Base-by-base conservation (phyloP, 768 basidiomycete genomes). In the Hygrocybe punicea region DNA sequence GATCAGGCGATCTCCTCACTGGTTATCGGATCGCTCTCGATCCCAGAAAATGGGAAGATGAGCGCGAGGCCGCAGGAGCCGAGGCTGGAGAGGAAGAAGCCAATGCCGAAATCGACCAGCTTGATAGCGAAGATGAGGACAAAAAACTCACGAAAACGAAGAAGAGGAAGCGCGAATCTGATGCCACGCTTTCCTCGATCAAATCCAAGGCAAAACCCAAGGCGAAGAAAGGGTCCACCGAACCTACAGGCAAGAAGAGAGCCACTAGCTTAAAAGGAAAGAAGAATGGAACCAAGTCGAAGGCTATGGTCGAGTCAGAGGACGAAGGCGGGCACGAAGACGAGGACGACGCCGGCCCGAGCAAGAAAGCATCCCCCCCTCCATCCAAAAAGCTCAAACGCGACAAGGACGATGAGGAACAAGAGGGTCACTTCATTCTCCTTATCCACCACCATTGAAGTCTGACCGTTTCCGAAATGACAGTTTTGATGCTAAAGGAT, bases 21-120 rank as follows among this genome's bases (percentile, higher is more conserved):
- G 93, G 87, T 13, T 95, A 93, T 70, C 80, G 81, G 60, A 84
- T 91, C 65, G 81, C 81, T 0, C 72, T 81, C 39, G 82, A 90
- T 69, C 88, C 88, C 2, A 68, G 65, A 0, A 74, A 76, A 19
- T 90, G 87, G 87, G 76, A 79, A 55, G 69, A 68, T 14, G 62
- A 74, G 48, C 68, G 62, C 16, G 63, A 60, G 4, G 69, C 62
- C 17, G 60, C 57, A 14, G 73, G 67, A 2, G 73, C 69, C 2
- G 76, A 78, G 23, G 73, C 65, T 3, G 69, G 62, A 6, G 77
- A 77, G 53, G 70, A 73, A 36, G 84, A 83, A 46, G 82, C 78
- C 46, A 80, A 84, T 35, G 84, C 79, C 0, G 82, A 82, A 53
- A 82, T 88, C 37, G 87, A 90, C 69, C 82, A 89, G 65, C 80